Evolutionary conservation across 116 monocot species (phyloP).

Genomic region (Iris pallida): DNA sequence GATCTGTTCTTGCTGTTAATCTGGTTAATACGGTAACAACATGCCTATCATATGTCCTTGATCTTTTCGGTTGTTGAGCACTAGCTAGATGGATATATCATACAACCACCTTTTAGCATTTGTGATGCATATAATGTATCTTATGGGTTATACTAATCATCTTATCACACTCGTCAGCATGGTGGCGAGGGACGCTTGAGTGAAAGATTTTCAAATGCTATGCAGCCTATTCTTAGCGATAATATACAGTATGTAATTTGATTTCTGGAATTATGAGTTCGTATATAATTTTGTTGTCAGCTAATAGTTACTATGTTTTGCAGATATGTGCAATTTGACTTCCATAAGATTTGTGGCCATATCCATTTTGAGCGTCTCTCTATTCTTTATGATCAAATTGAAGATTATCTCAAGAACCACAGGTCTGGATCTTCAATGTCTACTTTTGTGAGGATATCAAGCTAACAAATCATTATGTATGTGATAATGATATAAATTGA

Average conservation of each 20-base stretch:
- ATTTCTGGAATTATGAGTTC: background rate
- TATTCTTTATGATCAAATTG: slow-evolving; percentile 80
- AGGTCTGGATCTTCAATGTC: slow-evolving; percentile 29
- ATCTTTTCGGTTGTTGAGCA: background rate
- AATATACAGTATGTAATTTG: slow-evolving; percentile 49
- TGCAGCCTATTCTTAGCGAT: slow-evolving; percentile 69
- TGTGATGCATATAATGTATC: no score
- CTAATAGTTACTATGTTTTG: slow-evolving; percentile 13
- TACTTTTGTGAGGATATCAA: no score
- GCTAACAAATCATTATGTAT: no score
- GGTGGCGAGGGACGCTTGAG: slow-evolving; percentile 84
- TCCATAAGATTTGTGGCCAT: slow-evolving; percentile 88
- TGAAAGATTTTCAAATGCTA: slow-evolving; percentile 62
- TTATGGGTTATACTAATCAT: background rate
- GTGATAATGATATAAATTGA: no score
- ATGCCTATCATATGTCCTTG: background rate
- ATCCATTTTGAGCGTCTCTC: slow-evolving; percentile 94
- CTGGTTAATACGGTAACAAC: slow-evolving; percentile 80
- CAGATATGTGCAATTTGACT: slow-evolving; percentile 98
- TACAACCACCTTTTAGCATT: no score
- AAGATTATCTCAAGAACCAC: slow-evolving; percentile 57
- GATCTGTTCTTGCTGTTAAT: slow-evolving; percentile 82
- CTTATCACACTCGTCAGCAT: slow-evolving; percentile 41
- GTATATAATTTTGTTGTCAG: background rate
- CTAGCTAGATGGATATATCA: no score